Evolutionary conservation across 192 early-diverging fungal genomes (phyloP), one percentile per base, ranked within the genome.

Genomic region (Mortierella alpina): DNA sequence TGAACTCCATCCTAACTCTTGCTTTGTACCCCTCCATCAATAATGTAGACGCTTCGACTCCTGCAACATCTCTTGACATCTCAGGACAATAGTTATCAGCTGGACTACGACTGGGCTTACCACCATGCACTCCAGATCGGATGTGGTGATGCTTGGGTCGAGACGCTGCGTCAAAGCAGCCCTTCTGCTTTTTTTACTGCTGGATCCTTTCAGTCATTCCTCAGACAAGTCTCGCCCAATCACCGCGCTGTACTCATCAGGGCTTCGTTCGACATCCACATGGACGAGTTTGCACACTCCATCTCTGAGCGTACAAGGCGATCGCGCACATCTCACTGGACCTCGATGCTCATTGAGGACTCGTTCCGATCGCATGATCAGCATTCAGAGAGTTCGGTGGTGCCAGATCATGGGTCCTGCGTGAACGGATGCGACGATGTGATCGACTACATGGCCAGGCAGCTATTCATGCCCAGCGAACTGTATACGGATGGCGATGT

Each of bases 81-180:
- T 18, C 58, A 61, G 42, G 69, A 72, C 12, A 57, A 31, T 11
- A 52, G 31, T 22, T 72, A 68, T 68, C 77, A 54, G 6, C 46
- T 80, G 51, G 70, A 80, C 46, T 52, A 61, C 14, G 23, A 23
- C 4, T 80, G 77, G 77, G 69, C 77, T 14, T 80, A 80, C 49
- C 58, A 53, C 17, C 13, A 50, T 0, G 65, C 77, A 39, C 40
- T 49, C 4, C 56, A 46, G 7, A 48, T 80, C 58, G 63, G n/a
- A 9, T 59, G 68, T 14, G 47, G 47, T 2, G 70, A 68, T 12
- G 13, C 23, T 1, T 80, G 77, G 77, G 63, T 80, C 14, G 10
- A 42, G 20, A 57, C 13, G 2, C n/a, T 72, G 20, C 20, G 45
- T 6, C 45, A 50, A 18, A 63, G 47, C 31, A 49, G 56, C 17